A percentile compares a stretch with the other conserved stretches of the same genome.
Conservation (phyloP, 148 eudicot species). For the Pouteria glomerata region DNA sequence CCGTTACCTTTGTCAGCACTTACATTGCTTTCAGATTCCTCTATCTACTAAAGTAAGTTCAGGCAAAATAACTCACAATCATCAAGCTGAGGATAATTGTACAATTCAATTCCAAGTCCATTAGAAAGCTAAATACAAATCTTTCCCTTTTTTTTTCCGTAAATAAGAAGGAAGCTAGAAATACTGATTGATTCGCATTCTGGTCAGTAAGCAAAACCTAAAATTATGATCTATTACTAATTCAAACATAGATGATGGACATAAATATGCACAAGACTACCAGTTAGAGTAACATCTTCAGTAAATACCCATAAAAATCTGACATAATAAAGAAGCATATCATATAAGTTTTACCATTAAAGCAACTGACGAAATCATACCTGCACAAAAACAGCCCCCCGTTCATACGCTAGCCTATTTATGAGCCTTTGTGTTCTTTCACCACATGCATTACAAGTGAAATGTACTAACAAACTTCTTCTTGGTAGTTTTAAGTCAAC, state of each 20-base stretch:
- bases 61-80: neutral
- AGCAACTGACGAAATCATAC: slow-evolving; percentile 28
- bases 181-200: neutral
- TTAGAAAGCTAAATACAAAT: neutral
- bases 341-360: neutral
- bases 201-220: neutral
- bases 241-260: neutral
- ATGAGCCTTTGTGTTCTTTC: slow-evolving; percentile 68
- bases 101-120: neutral
- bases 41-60: neutral
- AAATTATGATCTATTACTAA: neutral
- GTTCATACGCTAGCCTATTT: slow-evolving; percentile 86
- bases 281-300: neutral
- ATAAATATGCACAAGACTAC: neutral
- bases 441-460: slow-evolving; percentile 87
- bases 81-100: neutral
- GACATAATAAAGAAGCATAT: neutral
- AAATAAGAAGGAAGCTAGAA: neutral
- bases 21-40: neutral
- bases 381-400: slow-evolving; percentile 94
- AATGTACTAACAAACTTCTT: slow-evolving; percentile 66
- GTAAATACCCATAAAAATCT: neutral
- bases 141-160: neutral
- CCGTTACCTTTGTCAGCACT: neutral
- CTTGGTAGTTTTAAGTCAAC: slow-evolving; percentile 74